phyloP scores from a whole-genome alignment of 2,329 filamentous ascomycete species.

The Monosporascus sp. region DNA sequence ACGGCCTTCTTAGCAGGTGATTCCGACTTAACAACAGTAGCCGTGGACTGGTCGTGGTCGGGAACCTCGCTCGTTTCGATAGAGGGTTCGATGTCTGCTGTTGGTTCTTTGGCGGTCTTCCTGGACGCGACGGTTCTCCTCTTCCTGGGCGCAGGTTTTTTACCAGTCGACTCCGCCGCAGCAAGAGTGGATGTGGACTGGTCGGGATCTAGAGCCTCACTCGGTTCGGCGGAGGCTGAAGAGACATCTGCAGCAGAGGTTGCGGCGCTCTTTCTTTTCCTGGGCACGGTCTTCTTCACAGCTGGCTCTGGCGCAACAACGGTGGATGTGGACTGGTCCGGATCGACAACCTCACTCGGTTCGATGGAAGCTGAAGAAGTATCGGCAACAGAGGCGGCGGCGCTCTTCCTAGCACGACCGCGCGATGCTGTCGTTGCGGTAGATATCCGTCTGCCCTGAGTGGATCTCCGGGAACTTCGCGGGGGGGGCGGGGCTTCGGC shows the following conservation, averaged over 20 bases:
- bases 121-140: too few species aligned
- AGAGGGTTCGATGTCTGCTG: background rate
- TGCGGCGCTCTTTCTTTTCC: slow-evolving; percentile 35
- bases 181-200: too few species aligned
- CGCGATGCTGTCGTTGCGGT: slow-evolving; percentile 30
- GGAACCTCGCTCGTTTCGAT: slow-evolving; percentile 8
- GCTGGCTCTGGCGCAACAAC: background rate
- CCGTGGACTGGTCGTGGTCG: slow-evolving; percentile 25
- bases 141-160: too few species aligned
- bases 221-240: too few species aligned
- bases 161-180: too few species aligned
- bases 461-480: slow-evolving; percentile 46
- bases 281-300: slow-evolving; percentile 5
- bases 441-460: slow-evolving; percentile 29
- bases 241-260: too few species aligned
- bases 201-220: slow-evolving; percentile 16
- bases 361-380: slow-evolving; percentile 10
- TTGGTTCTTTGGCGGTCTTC: too few species aligned
- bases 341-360: slow-evolving; percentile 12
- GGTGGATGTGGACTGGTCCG: slow-evolving; percentile 26
- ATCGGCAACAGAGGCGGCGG: slow-evolving; percentile 20
- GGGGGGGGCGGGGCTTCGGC: slow-evolving; percentile 45
- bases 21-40: slow-evolving; percentile 5
- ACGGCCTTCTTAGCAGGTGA: slow-evolving; percentile 1
- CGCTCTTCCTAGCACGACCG: slow-evolving; percentile 38